Conservation (phyloP, 2,329 filamentous ascomycete genomes). For the Phyllosticta citrichinensis region DNA sequence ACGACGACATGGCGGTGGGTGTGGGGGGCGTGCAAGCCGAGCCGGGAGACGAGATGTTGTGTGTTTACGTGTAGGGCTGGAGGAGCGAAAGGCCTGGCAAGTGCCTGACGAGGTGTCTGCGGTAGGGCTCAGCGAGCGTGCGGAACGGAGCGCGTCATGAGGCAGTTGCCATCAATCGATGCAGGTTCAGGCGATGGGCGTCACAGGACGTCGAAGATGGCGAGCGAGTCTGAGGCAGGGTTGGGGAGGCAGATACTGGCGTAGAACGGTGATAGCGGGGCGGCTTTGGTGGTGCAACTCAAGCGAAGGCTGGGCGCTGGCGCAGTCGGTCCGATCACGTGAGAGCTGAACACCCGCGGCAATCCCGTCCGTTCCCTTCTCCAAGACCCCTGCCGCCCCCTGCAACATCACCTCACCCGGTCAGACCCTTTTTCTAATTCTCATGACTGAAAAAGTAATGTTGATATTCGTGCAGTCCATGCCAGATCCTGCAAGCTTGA, state of each 20-base stretch:
- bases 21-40: background rate
- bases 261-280: slow-evolving; percentile 7
- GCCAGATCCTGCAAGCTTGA: background rate
- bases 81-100: slow-evolving; percentile 4
- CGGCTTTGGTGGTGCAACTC: slow-evolving; percentile 8
- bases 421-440: background rate
- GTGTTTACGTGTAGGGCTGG: background rate
- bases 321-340: background rate
- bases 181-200: background rate
- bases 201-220: background rate
- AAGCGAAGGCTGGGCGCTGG: background rate
- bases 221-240: background rate
- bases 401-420: no score
- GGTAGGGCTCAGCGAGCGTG: slow-evolving; percentile 4
- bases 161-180: slow-evolving; percentile 9
- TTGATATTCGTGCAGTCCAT: background rate
- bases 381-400: no score
- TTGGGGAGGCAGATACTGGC: slow-evolving; percentile 4
- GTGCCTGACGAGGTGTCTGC: slow-evolving; percentile 7
- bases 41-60: background rate
- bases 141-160: slow-evolving; percentile 5
- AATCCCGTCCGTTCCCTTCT: background rate
- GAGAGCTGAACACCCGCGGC: background rate
- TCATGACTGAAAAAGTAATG: no score
- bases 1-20: slow-evolving; percentile 41